Base-by-base conservation (phyloP, 2,329 filamentous ascomycete genomes). In the Fusarium liriodendri region DNA sequence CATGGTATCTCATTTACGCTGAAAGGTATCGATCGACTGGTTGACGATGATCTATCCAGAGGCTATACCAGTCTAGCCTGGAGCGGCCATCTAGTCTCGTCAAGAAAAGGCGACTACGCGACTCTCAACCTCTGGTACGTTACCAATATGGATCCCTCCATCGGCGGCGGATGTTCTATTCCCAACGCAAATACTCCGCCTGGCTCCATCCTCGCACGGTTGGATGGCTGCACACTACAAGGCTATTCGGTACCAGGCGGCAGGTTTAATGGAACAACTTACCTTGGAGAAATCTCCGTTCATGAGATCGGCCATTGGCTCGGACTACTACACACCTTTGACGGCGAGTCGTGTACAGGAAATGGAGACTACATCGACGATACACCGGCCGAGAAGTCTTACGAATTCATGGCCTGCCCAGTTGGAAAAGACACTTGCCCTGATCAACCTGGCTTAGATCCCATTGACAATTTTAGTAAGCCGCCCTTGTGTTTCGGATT, bases 241-340 rank as follows among this genome's bases (percentile, higher is more conserved):
- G 22, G 58, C 7, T 45, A 45, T 9, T 61, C 58, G 5, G 58
- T 61, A 6, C 38, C 58, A 13, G 58, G 38, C 4, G 58, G n/a
- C 10, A 33, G 18, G 7, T 45, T 42, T 22, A 22, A 61, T 6
- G 38, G 58, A 6, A 61, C 38, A 11, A 61, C 58, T 5, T 45
- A 61, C 6, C 18, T 33, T 1, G 58, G 58, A 16, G 58, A 61
- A 18, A 45, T 61, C 6, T 61, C 38, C 2, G 58, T 61, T 4
- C 58, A 61, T 18, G 58, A 61, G 20, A 29, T 61, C 11, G 58
- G 58, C 10, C 60, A 63, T 35, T 63, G 60, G 60, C 22, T 63
- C 2, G 58, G 58, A 4, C 16, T 61, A 13, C 40, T 61, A 2
- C 38, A 45, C 4, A 61, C 38, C 3, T 61, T 61, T 40, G 29